Evolutionary conservation across 306 rosid species (phyloP), one percentile per base, ranked within the genome.

Genomic region (Fagus sylvatica): DNA sequence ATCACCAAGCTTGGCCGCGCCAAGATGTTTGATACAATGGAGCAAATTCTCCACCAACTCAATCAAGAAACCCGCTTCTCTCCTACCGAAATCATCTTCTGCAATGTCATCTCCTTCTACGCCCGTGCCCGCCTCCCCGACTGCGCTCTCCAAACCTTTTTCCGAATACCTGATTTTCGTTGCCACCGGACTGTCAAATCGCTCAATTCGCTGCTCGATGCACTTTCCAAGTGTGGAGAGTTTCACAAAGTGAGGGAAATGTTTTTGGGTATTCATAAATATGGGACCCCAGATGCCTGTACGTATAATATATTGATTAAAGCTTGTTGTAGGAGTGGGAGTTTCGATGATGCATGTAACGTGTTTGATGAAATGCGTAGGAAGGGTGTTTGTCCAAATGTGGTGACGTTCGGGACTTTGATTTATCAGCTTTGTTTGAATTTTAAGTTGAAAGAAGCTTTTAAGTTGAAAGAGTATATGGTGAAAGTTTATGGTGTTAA

Each of bases 1-100:
- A 86, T 93, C 86, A 80, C 87, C 83, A 91, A 91, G 78, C 98
- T 93, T 53, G 93, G 84, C 49, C 90, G 90, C 57, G 91, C 93
- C 79, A 90, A 82, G 83, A 86, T 91, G 97, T 84, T 93, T 84
- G 87, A 87, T 19, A 77, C 85, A 73, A 86, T 93, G 94, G 93
- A 93, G 48, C 86, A 85, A 72, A 39, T 90, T 64, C 97, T 93
- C 82, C 81, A 39, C 16, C 93, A 69, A 17, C 76, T 90, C 78
- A 85, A 78, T 28, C 70, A 71, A 37, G 88, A 90, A n/a, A 86
- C 88, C 15, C 89, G 88, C 42, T 85, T 86, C 65, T 4, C 30
- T 48, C 83, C 88, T 40, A 80, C 83, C 0, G 96, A 93, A 43
- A 89, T 85, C 46, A 83, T 91, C 86, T 80, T 91, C 80, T 90